Evolutionary conservation across 345 rosid genomes (phyloP), one percentile per base, ranked within the genome.

Genomic region (Euphorbia lathyris): DNA sequence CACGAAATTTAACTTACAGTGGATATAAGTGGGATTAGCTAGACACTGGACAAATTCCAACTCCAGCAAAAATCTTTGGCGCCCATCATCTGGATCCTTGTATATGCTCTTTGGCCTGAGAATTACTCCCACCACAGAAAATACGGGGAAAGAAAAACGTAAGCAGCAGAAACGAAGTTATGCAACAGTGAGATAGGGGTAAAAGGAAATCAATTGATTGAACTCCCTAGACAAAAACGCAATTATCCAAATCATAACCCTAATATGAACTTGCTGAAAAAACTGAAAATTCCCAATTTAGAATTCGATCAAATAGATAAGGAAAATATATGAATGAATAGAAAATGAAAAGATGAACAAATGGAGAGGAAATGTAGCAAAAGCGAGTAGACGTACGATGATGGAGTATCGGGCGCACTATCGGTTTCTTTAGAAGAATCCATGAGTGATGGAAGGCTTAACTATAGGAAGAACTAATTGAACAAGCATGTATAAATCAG

Each of bases 1-100:
- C 4, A n/a, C 9, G 11, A n/a, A 56, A 70, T 50, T 19, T n/a
- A 67, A 77, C 89, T 63, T 79, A 92, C 99, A 88, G 71, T 90
- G 98, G 70, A 96, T 96, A 71, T 96, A 96, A 63, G 97, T 96
- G 47, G 99, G 99, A 74, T 96, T 96, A 19, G 96, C 97, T 26
- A 96, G 93, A 76, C 98, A 96, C 23, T 96, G 99, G 52, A 92
- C 77, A 74, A 96, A 96, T 68, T 96, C 99, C 74, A 96, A 80
- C 64, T 96, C 99, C 20, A 96, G 87, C 67, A 92, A 81, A 81
- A 92, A 89, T 34, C 98, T 82, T 56, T 89, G 98, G 29, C 86
- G 81, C 32, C 99, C 98, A 78, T 82, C 99, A 70, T 92, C 97
- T 0, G 95, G 93, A 81, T 92, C 98, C 84, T 92, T 87, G 73